Conservation (phyloP, 495 filamentous ascomycete genomes). For the Aspergillus carlsbadensis region DNA sequence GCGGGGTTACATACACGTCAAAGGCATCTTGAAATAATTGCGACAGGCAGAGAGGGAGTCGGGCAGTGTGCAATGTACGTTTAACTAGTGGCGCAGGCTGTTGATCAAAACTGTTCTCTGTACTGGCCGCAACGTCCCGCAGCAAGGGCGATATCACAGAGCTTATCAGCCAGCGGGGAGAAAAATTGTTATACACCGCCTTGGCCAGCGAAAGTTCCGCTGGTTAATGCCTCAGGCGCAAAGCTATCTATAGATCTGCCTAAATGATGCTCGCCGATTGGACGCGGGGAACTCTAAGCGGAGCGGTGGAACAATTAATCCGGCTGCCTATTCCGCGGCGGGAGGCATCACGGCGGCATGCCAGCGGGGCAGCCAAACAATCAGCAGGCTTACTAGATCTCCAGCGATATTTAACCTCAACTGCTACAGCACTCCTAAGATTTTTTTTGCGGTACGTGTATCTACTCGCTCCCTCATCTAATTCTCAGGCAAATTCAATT, state of each 20-base stretch:
- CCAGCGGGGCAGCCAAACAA: constrained; percentile 19
- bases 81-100: neutral
- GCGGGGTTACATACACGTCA: constrained; percentile 38
- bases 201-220: constrained; percentile 3
- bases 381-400: constrained; percentile 12
- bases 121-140: constrained; percentile 11
- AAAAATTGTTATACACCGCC: constrained; percentile 18
- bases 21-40: constrained; percentile 31
- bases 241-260: constrained; percentile 9
- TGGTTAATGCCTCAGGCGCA: constrained; percentile 1
- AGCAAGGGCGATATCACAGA: constrained; percentile 16
- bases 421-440: neutral
- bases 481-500: neutral
- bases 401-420: neutral
- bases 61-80: constrained; percentile 1
- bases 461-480: neutral
- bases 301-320: constrained; percentile 16
- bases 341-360: constrained; percentile 8
- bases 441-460: constrained; percentile 2
- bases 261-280: constrained; percentile 15
- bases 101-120: neutral
- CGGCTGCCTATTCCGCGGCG: constrained; percentile 14
- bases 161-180: constrained; percentile 20
- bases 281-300: constrained; percentile 15
- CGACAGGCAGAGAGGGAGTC: neutral